Evolutionary conservation across 441 rosid species (phyloP).

Genomic region (Eutrema salsugineum): DNA sequence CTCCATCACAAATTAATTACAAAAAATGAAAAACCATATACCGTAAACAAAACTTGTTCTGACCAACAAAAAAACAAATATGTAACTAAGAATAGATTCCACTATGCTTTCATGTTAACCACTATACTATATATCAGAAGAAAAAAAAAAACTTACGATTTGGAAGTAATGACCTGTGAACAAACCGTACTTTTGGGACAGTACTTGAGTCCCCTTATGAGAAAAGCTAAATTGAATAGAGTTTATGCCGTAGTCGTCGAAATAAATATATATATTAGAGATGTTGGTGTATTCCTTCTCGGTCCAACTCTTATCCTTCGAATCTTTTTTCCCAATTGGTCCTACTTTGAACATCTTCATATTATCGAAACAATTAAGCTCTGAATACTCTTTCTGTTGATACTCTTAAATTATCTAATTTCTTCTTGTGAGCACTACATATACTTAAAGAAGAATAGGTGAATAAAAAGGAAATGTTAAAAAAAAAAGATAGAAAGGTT

Average conservation of each 20-base stretch:
- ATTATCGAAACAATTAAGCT: too few relatives aligned
- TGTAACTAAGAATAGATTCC: too few relatives aligned
- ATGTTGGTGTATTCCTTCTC: background rate
- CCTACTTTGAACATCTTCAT: background rate
- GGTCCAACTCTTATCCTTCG: background rate
- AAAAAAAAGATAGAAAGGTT: background rate
- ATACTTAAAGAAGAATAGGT: too few relatives aligned
- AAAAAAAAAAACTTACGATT: background rate
- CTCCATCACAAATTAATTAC: too few relatives aligned
- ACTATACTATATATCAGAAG: too few relatives aligned
- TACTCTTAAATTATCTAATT: background rate
- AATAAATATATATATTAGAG: background rate
- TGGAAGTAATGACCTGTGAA: background rate
- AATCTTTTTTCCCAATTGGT: background rate
- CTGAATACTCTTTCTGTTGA: background rate
- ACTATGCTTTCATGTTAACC: too few relatives aligned
- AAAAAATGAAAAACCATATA: too few relatives aligned
- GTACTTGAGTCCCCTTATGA: background rate
- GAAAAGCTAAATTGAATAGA: background rate
- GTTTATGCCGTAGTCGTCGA: background rate
- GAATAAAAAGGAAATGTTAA: too few relatives aligned
- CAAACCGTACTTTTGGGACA: background rate
- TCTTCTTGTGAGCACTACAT: background rate
- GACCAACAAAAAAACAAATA: too few relatives aligned
- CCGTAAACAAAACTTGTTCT: too few relatives aligned